A percentile compares a stretch with the other conserved stretches of the same genome.
Evolutionary conservation across 2,329 filamentous ascomycete species (phyloP).

Genomic region (Colletotrichum viniferum): DNA sequence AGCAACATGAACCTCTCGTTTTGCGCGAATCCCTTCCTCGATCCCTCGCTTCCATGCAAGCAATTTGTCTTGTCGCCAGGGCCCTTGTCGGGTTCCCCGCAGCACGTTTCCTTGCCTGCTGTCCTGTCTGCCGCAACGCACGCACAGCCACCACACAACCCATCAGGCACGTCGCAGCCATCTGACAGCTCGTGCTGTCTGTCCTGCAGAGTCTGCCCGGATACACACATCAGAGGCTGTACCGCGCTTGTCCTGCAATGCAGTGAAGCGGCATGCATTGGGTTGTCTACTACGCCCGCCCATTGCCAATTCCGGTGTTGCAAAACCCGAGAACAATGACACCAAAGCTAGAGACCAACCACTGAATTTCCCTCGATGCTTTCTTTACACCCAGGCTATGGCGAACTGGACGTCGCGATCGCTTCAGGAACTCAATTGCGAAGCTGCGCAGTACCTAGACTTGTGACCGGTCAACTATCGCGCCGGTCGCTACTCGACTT

Average conservation of each 20-base stretch:
- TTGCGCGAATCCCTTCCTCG: neutral
- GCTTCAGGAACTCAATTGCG: neutral
- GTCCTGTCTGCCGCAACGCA: too few relatives aligned
- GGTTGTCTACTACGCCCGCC: neutral
- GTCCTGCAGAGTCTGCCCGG: neutral
- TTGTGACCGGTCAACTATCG: neutral
- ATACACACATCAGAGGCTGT: neutral
- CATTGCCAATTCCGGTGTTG: neutral
- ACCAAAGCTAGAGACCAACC: neutral
- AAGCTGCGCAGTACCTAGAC: neutral
- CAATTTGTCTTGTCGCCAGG: constrained; percentile 1
- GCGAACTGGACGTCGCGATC: neutral
- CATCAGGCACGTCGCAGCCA: neutral
- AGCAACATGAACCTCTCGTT: neutral
- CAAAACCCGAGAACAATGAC: neutral
- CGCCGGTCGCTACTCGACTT: neutral
- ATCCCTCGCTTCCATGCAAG: constrained; percentile 17
- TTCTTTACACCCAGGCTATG: neutral
- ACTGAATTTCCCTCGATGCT: neutral
- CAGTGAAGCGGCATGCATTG: neutral
- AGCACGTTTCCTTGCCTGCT: neutral
- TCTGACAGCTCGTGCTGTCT: neutral
- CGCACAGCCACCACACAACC: neutral
- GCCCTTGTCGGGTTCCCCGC: neutral
- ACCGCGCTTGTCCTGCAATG: neutral